phyloP scores from a whole-genome alignment of 148 eudicot genomes.

The Talinum fruticosum region DNA sequence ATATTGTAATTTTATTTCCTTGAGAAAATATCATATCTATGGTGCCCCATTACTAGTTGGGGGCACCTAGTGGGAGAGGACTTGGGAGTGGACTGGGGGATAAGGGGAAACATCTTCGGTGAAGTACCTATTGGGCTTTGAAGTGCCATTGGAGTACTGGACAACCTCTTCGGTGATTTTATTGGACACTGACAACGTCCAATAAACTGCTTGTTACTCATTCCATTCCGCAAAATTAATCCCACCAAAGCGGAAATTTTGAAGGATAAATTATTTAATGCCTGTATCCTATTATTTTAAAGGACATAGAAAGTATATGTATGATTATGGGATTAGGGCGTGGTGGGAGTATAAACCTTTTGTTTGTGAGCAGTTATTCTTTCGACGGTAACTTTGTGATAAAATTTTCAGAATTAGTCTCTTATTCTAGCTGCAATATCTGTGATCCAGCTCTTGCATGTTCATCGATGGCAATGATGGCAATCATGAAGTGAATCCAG shows the following conservation, averaged over 20 bases:
- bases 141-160: background rate
- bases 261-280: no score
- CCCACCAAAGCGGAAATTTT: background rate
- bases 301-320: constrained; percentile 29
- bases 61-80: background rate
- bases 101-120: background rate
- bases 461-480: constrained; percentile 59
- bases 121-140: no score
- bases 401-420: background rate
- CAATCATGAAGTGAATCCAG: constrained; percentile 55
- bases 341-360: no score
- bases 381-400: background rate
- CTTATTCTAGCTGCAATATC: background rate
- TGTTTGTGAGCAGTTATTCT: background rate
- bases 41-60: background rate
- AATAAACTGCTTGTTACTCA: constrained; percentile 4
- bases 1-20: background rate
- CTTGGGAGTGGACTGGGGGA: background rate
- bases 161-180: background rate
- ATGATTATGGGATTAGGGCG: background rate
- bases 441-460: constrained; percentile 58
- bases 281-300: no score
- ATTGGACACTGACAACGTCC: background rate
- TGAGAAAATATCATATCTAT: background rate
- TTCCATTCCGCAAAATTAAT: no score